phyloP scores from a whole-genome alignment of 768 basidiomycete species.

The Russula compacta region DNA sequence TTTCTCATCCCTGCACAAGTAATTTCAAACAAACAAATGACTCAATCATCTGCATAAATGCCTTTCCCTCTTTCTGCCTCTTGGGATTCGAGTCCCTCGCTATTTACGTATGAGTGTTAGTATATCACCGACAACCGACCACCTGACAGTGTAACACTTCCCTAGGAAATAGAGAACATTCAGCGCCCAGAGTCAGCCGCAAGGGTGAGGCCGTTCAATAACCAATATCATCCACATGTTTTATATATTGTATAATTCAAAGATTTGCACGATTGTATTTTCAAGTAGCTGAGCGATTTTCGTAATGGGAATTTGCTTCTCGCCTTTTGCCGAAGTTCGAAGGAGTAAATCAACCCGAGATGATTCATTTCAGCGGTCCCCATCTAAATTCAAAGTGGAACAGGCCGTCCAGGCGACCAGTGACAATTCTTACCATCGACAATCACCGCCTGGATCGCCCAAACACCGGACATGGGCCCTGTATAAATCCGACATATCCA shows the following conservation, averaged over 20 bases:
- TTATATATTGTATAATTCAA: background rate
- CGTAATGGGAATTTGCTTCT: background rate
- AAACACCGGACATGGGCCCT: background rate
- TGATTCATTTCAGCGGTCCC: background rate
- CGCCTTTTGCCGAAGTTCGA: background rate
- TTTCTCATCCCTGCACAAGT: background rate
- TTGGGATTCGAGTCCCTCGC: background rate
- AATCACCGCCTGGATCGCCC: background rate
- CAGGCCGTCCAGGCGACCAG: background rate
- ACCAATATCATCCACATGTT: background rate
- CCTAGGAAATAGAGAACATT: background rate
- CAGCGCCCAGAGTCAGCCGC: background rate
- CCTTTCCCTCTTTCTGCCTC: background rate
- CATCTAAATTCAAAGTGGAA: background rate
- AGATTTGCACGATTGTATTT: background rate
- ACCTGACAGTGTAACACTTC: background rate
- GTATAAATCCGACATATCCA: background rate
- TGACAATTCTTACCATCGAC: background rate
- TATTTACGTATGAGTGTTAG: conserved; percentile 7
- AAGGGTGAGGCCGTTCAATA: background rate
- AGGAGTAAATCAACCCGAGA: background rate
- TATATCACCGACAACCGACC: conserved; percentile 1
- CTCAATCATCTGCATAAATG: background rate
- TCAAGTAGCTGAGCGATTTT: background rate
- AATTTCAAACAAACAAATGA: conserved; percentile 1